A percentile compares a stretch with the other conserved stretches of the same genome.
Conservation (phyloP, 352 stramenopile species). For the Phytophthora vignae region DNA sequence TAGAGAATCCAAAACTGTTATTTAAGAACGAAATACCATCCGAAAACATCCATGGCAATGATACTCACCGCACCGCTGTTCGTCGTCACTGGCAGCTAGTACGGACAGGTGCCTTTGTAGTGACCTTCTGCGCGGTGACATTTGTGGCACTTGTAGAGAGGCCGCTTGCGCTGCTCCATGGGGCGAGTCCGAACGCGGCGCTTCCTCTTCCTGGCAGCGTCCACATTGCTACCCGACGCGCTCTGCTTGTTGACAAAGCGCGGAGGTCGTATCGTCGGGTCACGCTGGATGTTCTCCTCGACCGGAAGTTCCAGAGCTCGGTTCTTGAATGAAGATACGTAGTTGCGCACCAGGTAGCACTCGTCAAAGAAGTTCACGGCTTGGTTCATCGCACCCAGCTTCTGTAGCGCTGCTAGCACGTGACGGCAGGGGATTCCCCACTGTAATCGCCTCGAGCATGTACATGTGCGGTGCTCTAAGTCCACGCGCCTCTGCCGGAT, state of each 20-base stretch:
- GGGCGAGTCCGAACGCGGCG: conserved; percentile 43
- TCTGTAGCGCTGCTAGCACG: conserved; percentile 49
- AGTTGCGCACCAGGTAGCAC: conserved; percentile 57
- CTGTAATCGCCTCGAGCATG: conserved; percentile 48
- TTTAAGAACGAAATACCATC: conserved; percentile 18
- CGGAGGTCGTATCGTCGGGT: conserved; percentile 41
- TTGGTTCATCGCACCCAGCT: conserved; percentile 39
- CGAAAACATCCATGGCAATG: not conserved
- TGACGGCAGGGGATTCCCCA: conserved; percentile 57
- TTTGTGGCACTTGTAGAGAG: conserved; percentile 62
- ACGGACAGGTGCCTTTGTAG: conserved; percentile 62
- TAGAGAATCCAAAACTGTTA: conserved; percentile 11
- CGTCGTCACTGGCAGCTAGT: conserved; percentile 20
- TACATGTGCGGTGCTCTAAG: conserved; percentile 58
- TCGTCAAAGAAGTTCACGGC: conserved; percentile 60
- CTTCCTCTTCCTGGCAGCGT: conserved; percentile 36
- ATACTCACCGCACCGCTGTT: conserved; percentile 1
- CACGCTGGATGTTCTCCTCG: conserved; percentile 41
- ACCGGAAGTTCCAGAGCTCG: conserved; percentile 53
- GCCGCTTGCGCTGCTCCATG: conserved; percentile 45
- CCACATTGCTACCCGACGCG: not conserved
- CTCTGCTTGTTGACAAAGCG: conserved; percentile 32
- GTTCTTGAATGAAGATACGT: conserved; percentile 48
- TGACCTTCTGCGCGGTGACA: conserved; percentile 59
- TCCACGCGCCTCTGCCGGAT: conserved; percentile 57